Conservation (phyloP, 352 stramenopile genomes). For the Phytopythium aichiense region DNA sequence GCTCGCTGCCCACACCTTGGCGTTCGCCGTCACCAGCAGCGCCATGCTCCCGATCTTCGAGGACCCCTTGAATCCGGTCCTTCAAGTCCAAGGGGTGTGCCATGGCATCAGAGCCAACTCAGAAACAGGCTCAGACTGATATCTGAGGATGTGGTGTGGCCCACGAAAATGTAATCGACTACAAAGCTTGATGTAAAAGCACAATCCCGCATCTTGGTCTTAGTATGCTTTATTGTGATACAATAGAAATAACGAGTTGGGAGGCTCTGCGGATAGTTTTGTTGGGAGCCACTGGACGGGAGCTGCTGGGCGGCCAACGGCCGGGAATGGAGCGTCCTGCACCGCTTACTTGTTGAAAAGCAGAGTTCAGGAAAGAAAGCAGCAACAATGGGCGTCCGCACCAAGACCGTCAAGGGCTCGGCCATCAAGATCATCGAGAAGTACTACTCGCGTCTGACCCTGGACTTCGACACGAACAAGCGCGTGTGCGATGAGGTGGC, state of each 20-base stretch:
- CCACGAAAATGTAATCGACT: constrained; percentile 4
- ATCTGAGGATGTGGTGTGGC: constrained; percentile 16
- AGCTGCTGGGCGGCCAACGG: constrained; percentile 6
- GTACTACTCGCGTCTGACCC: constrained; percentile 99
- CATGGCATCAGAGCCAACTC: background rate
- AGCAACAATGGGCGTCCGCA: constrained; percentile 97
- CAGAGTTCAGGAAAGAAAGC: constrained; percentile 32
- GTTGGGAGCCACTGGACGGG: constrained; percentile 6
- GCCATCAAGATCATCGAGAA: constrained; percentile 99
- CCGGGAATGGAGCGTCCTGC: constrained; percentile 8
- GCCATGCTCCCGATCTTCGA: background rate
- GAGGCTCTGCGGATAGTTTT: background rate
- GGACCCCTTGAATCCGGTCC: too few relatives aligned
- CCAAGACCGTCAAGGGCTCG: constrained; percentile 99
- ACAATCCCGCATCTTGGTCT: constrained; percentile 14
- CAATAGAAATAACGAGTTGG: background rate
- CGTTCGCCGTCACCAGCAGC: constrained; percentile 16
- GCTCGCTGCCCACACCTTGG: constrained; percentile 17
- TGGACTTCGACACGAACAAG: constrained; percentile 99
- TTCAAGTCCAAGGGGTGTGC: too few relatives aligned
- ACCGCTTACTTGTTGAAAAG: constrained; percentile 29
- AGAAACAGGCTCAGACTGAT: constrained; percentile 1
- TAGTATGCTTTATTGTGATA: constrained; percentile 8
- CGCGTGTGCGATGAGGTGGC: constrained; percentile 95
- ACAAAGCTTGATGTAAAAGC: background rate